These are phyloP conservation scores for Colletotrichum godetiae DNA, from an alignment of 2,329 filamentous ascomycete species.

Conservation along the genomic window DNA sequence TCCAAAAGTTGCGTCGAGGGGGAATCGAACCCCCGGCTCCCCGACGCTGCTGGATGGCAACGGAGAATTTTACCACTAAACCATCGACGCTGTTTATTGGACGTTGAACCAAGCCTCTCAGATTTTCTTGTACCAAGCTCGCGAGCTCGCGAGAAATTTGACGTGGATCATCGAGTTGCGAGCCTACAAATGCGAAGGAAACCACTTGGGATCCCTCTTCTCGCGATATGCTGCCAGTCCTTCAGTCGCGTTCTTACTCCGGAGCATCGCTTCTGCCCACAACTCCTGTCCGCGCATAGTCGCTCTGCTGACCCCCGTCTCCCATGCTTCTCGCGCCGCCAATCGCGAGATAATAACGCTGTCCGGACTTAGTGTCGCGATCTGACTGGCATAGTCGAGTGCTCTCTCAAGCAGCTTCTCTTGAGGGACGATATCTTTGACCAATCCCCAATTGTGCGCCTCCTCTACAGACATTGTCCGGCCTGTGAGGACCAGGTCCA, in stretches of 20 bases:
- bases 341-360: conserved; percentile 47
- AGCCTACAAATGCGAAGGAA: conserved; percentile 41
- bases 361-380: conserved; percentile 47
- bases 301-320: conserved; percentile 46
- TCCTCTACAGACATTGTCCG: conserved; percentile 42
- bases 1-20: conserved; percentile 10
- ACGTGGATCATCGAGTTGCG: accelerated
- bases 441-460: conserved; percentile 45
- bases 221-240: conserved; percentile 44
- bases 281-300: conserved; percentile 48
- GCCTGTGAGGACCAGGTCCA: conserved; percentile 47
- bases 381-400: conserved; percentile 44
- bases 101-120: no score
- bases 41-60: conserved; percentile 34
- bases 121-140: no score
- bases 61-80: conserved; percentile 37
- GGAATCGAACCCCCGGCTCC: conserved; percentile 37
- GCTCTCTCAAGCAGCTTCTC: conserved; percentile 43
- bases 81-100: conserved; percentile 20
- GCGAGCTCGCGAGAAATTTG: no score
- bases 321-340: conserved; percentile 48
- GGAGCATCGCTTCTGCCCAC: conserved; percentile 44
- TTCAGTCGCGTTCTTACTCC: conserved; percentile 43
- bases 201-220: conserved; percentile 45
- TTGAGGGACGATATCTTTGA: conserved; percentile 45